Evolutionary conservation across 306 rosid genomes (phyloP).

Genomic region (Cucumis melo): DNA sequence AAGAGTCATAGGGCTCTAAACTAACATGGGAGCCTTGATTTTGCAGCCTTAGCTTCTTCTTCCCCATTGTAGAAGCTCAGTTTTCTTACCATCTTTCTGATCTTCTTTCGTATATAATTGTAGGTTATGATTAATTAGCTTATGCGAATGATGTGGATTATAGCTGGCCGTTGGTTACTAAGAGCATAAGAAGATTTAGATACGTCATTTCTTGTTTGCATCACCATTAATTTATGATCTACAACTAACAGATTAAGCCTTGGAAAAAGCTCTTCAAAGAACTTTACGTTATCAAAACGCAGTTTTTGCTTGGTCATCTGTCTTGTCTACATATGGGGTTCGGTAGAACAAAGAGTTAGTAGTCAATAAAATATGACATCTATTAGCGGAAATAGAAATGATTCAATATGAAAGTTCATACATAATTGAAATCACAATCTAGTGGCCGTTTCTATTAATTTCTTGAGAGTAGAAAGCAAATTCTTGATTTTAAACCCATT

Average conservation of each 20-base stretch:
- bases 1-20: not conserved
- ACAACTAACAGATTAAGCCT: not conserved
- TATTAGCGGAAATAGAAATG: not conserved
- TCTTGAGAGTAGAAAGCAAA: not conserved
- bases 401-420: not conserved
- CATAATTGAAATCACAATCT: not conserved
- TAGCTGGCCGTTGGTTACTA: constrained; percentile 21
- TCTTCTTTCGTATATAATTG: not conserved
- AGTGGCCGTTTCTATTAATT: not conserved
- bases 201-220: constrained; percentile 1
- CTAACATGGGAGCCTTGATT: constrained; percentile 19
- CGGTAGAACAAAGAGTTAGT: not conserved
- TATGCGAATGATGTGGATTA: not conserved
- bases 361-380: not conserved
- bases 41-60: constrained; percentile 17
- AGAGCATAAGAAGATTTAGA: not conserved
- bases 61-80: constrained; percentile 11
- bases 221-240: not conserved
- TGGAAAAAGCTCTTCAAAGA: not conserved
- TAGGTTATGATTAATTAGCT: not conserved
- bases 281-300: not conserved
- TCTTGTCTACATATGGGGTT: not conserved
- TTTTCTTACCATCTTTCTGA: not conserved
- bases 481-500: not conserved
- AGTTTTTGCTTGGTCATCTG: not conserved